Evolutionary conservation across 139 green algal species (phyloP), one percentile per base, ranked within the genome.

Genomic region (Chlamydomonas incerta): DNA sequence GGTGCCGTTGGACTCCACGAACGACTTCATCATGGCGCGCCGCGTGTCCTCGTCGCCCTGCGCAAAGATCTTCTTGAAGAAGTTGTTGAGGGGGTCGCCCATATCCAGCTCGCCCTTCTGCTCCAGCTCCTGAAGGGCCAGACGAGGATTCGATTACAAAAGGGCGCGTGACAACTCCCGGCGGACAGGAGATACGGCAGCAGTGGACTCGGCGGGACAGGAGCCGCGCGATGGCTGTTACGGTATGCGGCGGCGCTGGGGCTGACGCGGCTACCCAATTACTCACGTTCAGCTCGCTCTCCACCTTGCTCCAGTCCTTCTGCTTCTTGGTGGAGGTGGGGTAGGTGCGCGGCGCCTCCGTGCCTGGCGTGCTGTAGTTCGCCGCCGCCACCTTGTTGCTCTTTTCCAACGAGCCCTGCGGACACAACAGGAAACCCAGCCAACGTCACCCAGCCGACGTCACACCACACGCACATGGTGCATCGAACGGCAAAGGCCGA

Each of bases 1-100:
- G 0, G 96, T 99, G 50, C 98, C 98, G 73, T 95, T 96, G 57
- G 87, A 95, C 88, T 94, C 73, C 66, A 92, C 86, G 92, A 97
- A 99, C 1, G 92, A 97, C 94, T 99, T 99, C 91, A 99, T 98
- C 97, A 99, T 99, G 31, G 97, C 97, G 2, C 97, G 92, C 70
- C 94, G 89, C 46, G 85, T 80, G 52, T 91, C 87, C 76, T 92
- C 91, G 66, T 91, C 81, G 37, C 90, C 90, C 72, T 87, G 73
- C 31, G 82, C 50, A 46, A 93, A 94, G 52, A 94, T 93, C 88
- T 94, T 94, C 47, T 93, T 92, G 87, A 94, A 94, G 81, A 94
- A 94, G n/a, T 74, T 74, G 74, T 90, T 90, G 21, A 94, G 82
- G 0, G 89, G 91, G 87, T 94, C 89, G 47, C 85, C 91, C 58